Evolutionary conservation across 2,329 filamentous ascomycete genomes (phyloP).

Genomic region (Sclerotinia sclerotiorum): DNA sequence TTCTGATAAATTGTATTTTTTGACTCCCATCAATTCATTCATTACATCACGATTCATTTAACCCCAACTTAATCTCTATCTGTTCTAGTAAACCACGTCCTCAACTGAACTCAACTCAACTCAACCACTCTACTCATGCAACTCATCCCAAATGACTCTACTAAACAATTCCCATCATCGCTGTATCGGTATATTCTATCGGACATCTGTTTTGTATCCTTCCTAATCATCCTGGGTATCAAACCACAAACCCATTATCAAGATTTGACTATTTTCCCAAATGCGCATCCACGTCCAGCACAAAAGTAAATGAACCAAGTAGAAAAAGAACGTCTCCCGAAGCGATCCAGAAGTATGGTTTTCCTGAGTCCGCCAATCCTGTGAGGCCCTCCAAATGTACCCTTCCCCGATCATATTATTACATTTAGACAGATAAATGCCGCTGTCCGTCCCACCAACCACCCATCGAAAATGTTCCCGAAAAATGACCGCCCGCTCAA

Average conservation of each 20-base stretch:
- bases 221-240: slow-evolving; percentile 10
- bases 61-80: neutral
- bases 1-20: neutral
- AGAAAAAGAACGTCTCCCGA: slow-evolving; percentile 2
- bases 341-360: slow-evolving; percentile 9
- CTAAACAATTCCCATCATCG: neutral
- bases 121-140: neutral
- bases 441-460: slow-evolving; percentile 8
- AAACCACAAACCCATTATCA: slow-evolving; percentile 11
- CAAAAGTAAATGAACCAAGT: slow-evolving; percentile 14
- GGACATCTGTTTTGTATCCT: slow-evolving; percentile 1
- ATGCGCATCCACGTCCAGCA: neutral
- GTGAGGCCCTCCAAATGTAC: slow-evolving; percentile 13
- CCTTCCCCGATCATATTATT: slow-evolving; percentile 16
- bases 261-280: slow-evolving; percentile 9
- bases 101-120: neutral
- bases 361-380: slow-evolving; percentile 17
- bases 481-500: slow-evolving; percentile 8
- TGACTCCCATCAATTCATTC: slow-evolving; percentile 12
- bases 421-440: slow-evolving; percentile 14
- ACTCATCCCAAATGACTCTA: neutral
- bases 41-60: slow-evolving; percentile 3
- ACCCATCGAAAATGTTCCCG: slow-evolving; percentile 4
- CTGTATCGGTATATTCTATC: slow-evolving; percentile 1
- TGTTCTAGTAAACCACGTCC: neutral